Evolutionary conservation across 1,284 basidiomycete genomes (phyloP).

Genomic region (Athelia sp.): DNA sequence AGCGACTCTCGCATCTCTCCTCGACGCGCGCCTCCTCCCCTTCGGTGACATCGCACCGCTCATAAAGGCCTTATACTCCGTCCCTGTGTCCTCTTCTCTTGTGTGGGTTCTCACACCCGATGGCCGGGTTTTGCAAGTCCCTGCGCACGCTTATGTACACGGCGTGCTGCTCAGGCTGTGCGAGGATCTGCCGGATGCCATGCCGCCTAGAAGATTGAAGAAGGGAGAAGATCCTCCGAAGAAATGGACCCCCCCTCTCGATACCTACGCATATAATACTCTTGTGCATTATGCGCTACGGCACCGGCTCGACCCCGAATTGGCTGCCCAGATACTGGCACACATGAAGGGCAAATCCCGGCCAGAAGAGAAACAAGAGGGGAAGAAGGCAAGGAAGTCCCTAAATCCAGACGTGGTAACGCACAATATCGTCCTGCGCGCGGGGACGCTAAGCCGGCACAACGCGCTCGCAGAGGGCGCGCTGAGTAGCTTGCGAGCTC

Average conservation of each 20-base stretch:
- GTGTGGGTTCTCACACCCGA: slow-evolving; percentile 21
- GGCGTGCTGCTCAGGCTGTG: slow-evolving; percentile 46
- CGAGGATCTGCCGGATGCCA: slow-evolving; percentile 21
- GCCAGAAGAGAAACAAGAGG: no score
- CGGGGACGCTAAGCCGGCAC: slow-evolving; percentile 47
- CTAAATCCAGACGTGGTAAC: slow-evolving; percentile 43
- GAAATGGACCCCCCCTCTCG: slow-evolving; percentile 29
- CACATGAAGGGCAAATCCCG: no score
- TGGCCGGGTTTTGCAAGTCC: slow-evolving; percentile 42
- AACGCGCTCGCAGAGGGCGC: slow-evolving; percentile 35
- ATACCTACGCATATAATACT: slow-evolving; percentile 48
- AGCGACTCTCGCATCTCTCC: slow-evolving; percentile 48
- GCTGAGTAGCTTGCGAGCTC: slow-evolving; percentile 24
- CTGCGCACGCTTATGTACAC: slow-evolving; percentile 56
- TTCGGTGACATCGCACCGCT: slow-evolving; percentile 38
- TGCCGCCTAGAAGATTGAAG: slow-evolving; percentile 5
- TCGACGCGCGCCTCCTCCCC: slow-evolving; percentile 46
- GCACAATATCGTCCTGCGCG: slow-evolving; percentile 53
- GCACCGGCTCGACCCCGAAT: slow-evolving; percentile 44
- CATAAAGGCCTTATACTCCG: slow-evolving; percentile 42
- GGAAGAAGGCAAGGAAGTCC: no score
- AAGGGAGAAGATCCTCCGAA: slow-evolving; percentile 7
- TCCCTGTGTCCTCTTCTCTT: slow-evolving; percentile 32
- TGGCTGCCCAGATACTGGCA: slow-evolving; percentile 43
- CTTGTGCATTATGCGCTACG: slow-evolving; percentile 63